Percentiles rank a stretch among this genome's conserved stretches.
Evolutionary conservation across 768 basidiomycete genomes (phyloP).

Genomic region (Hericium erinaceus): DNA sequence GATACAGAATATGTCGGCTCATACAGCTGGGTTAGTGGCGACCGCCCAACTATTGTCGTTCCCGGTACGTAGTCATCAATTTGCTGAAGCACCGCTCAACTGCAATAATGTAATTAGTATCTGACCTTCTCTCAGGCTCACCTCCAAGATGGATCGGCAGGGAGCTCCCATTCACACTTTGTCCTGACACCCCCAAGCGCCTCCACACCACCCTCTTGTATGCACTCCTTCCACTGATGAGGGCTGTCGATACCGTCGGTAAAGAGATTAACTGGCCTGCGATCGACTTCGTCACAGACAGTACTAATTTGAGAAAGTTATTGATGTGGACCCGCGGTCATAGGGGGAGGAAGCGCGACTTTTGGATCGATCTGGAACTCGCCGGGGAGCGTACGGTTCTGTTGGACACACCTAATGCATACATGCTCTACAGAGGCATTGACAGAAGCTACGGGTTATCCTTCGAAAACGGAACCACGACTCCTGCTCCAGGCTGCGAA

Average conservation of each 20-base stretch:
- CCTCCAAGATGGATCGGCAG: not conserved
- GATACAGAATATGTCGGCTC: not conserved
- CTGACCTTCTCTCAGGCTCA: not conserved
- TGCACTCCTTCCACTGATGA: not conserved
- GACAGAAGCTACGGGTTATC: conserved; percentile 44
- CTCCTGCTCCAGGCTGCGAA: conserved; percentile 36
- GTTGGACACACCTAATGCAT: not conserved
- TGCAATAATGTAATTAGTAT: conserved; percentile 16
- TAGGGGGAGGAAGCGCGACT: conserved; percentile 2
- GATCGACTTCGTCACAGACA: not conserved
- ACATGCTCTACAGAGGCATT: conserved; percentile 13
- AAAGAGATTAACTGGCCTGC: not conserved
- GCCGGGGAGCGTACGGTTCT: not conserved
- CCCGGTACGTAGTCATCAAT: not conserved
- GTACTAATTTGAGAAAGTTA: not conserved
- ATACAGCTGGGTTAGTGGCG: not conserved
- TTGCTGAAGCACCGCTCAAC: conserved; percentile 18
- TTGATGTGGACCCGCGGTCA: not conserved
- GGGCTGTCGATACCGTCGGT: conserved; percentile 1
- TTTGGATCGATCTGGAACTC: not conserved
- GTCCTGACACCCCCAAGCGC: not conserved
- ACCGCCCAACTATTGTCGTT: not conserved
- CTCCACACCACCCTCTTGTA: not conserved
- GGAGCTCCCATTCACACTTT: not conserved
- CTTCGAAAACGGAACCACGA: conserved; percentile 52